Evolutionary conservation across 495 filamentous ascomycete species (phyloP), one percentile per base, ranked within the genome.

Genomic region (Neurospora terricola): DNA sequence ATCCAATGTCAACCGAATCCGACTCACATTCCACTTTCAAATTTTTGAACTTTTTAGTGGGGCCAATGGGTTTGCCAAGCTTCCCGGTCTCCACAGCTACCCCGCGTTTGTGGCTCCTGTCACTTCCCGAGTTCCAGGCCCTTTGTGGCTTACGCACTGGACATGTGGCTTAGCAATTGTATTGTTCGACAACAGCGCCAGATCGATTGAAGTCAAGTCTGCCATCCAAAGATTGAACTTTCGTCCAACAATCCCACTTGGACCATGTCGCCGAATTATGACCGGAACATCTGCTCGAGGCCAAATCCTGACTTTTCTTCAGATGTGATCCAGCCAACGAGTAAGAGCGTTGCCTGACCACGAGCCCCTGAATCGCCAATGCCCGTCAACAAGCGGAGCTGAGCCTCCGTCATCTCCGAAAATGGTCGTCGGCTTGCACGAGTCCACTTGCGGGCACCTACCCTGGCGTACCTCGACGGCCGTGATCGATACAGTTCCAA

Each of bases 1-100:
- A 62, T 62, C 12, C 23, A 59, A 54, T 54, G 43, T 23, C 43
- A 8, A 21, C n/a, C 43, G 40, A 43, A 43, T 16, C 37, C 37
- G 37, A 34, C 34, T n/a, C 40, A 43, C n/a, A 54, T 59, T 27
- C 48, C 23, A 14, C 48, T 18, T 66, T 36, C 71, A 34, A 73
- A 73, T 72, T 75, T 74, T 74, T 73, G 21, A 77, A 76, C 75
- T 80, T 80, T 78, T 80, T 73, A 72, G 78, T 78, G 78, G 78
- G 69, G 75, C 38, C n/a, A 36, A 34, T 1, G 6, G 27, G 54
- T 4, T 66, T 36, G 54, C 54, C 54, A 66, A 66, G 54, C 54
- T 34, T 66, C 23, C 2, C 0, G 6, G 18, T 34, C 23, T 18
- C 54, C 54, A 62, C 54, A 62, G 27, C 27, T 66, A 66, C 54